Percentiles rank a stretch among this genome's conserved stretches.
These are phyloP conservation scores for Calycina herbarum DNA, from an alignment of 2,329 filamentous ascomycete genomes.

Conservation along the genomic window DNA sequence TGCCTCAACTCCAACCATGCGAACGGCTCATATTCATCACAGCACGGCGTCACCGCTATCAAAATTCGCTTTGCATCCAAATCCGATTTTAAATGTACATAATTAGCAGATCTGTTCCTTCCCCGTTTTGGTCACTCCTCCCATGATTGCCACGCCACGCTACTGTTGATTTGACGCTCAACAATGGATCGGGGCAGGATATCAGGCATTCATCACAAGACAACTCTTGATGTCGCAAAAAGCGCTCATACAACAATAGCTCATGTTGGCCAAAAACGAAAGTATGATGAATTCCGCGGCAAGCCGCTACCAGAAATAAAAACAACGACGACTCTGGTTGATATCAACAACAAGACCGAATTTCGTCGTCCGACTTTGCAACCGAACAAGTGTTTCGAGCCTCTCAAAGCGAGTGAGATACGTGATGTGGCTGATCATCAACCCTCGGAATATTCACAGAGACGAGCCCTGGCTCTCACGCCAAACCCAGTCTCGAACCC, in stretches of 20 bases:
- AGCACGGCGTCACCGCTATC: no score
- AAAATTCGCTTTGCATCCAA: no score
- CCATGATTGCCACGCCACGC: no score
- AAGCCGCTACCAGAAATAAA: slow-evolving; percentile 5
- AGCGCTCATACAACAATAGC: slow-evolving; percentile 24
- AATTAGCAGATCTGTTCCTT: no score
- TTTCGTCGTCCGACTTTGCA: slow-evolving; percentile 24
- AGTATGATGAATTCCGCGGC: slow-evolving; percentile 21
- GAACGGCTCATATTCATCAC: no score
- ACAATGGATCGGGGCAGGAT: slow-evolving; percentile 4
- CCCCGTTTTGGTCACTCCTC: no score
- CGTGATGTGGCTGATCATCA: slow-evolving; percentile 35
- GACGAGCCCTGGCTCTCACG: slow-evolving; percentile 52
- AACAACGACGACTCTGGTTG: slow-evolving; percentile 8
- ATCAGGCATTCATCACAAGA: slow-evolving; percentile 28
- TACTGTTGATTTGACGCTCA: not conserved
- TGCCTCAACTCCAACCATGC: no score
- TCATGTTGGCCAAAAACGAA: slow-evolving; percentile 30
- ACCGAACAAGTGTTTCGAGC: slow-evolving; percentile 16
- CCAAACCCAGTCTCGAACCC: slow-evolving; percentile 53
- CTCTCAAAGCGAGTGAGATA: slow-evolving; percentile 49
- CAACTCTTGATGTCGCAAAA: slow-evolving; percentile 28
- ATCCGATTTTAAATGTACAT: no score
- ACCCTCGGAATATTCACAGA: slow-evolving; percentile 57
- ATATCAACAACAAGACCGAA: slow-evolving; percentile 22